Evolutionary conservation across 106 monocot species (phyloP), one percentile per base, ranked within the genome.

Genomic region (Dioscorea zingiberensis): DNA sequence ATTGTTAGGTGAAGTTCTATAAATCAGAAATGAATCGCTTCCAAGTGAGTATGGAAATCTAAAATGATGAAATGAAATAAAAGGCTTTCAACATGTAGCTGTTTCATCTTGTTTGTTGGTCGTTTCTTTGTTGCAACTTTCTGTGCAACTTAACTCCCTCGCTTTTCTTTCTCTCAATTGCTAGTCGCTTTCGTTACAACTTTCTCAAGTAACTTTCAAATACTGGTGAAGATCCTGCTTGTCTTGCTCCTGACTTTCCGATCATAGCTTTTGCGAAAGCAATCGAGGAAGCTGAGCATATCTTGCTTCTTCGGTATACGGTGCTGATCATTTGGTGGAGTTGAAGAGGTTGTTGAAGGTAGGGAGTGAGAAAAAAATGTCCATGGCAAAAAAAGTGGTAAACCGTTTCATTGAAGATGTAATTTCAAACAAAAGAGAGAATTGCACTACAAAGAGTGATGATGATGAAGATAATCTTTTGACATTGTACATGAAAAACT

Each of bases 261-360:
- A 27, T n/a, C 27, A 8, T 69, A 13, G 73, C 79, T 9, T 76
- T 81, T 14, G 77, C 76, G 2, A 45, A 65, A 22, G 81, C 76
- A n/a, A 62, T 72, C 59, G 71, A 72, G 28, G 63, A 67, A 32
- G 61, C 56, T 16, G 62, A 57, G 64, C 27, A 48, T 22, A 71
- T 60, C 23, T 19, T 74, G 44, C 29, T 78, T 55, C n/a, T 70
- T 47, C 48, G 82, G 18, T 64, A 78, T 21, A 32, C 27, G 8
- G 23, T 54, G 4, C 82, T 77, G 3, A 4, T 19, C 18, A 1
- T 60, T 1, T 69, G 29, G 45, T 83, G 77, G 82, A 78, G 61
- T 7, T 78, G 24, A 16, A 48, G 48, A 27, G 66, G 25, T 55
- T 38, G 60, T 47, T 74, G 10, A 17, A 59, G 4, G 8, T 83